phyloP scores from a whole-genome alignment of 257 asterid species.

The Nicotiana tomentosiformis region DNA sequence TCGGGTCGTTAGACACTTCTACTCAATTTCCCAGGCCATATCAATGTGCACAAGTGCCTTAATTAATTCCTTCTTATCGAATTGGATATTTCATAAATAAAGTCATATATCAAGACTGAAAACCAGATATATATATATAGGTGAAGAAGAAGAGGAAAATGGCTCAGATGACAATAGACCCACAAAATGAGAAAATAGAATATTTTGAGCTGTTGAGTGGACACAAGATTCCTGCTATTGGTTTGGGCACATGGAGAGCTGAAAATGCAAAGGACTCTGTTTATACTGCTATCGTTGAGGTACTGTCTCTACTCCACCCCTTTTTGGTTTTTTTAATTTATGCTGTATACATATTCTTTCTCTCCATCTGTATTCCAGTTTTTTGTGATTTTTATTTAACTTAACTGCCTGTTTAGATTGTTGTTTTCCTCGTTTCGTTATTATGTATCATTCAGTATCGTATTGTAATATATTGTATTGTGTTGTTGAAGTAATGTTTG shows the following conservation, averaged over 20 bases:
- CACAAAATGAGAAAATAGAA: slow-evolving; percentile 26
- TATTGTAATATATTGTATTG: not conserved
- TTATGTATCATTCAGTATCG: too few species aligned
- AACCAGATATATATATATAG: not conserved
- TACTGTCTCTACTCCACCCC: not conserved
- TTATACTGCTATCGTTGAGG: slow-evolving; percentile 46
- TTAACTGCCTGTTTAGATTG: not conserved
- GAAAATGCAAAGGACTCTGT: slow-evolving; percentile 36
- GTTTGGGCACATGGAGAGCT: slow-evolving; percentile 68
- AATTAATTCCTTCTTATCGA: not conserved
- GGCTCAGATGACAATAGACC: slow-evolving; percentile 49
- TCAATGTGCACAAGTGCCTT: not conserved
- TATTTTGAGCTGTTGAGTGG: slow-evolving; percentile 42
- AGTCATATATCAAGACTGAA: not conserved
- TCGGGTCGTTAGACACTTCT: too few species aligned
- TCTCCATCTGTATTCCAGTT: not conserved
- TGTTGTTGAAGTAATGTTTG: not conserved
- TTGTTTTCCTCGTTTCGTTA: not conserved
- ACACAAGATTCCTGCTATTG: slow-evolving; percentile 48
- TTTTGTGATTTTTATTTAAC: not conserved
- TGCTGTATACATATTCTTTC: too few species aligned
- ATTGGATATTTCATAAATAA: not conserved
- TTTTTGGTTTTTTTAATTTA: not conserved
- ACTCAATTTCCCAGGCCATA: not conserved
- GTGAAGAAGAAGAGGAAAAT: slow-evolving; percentile 12